These are phyloP conservation scores for Boletellus sp. DNA, from an alignment of 768 basidiomycete species.

Conservation along the genomic window DNA sequence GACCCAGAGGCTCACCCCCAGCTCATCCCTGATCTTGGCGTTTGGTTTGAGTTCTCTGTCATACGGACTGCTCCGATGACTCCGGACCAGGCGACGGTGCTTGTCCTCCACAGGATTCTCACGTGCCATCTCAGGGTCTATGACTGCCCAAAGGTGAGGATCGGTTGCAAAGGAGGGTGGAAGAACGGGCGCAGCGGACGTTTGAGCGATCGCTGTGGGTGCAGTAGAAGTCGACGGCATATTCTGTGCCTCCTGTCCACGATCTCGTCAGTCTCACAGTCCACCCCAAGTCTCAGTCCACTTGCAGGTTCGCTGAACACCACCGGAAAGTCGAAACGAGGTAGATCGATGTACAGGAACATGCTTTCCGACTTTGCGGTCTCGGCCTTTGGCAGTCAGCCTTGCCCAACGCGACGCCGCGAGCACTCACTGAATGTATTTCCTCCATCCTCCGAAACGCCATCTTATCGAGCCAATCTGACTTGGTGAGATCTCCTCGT, in stretches of 20 bases:
- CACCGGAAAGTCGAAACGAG: slow-evolving; percentile 95
- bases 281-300: slow-evolving; percentile 2
- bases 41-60: slow-evolving; percentile 97
- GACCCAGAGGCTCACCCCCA: slow-evolving; percentile 56
- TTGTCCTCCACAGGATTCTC: slow-evolving; percentile 99
- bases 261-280: neutral
- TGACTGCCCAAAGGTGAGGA: slow-evolving; percentile 75
- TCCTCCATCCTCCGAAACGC: slow-evolving; percentile 95
- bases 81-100: slow-evolving; percentile 88
- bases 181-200: slow-evolving; percentile 38
- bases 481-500: slow-evolving; percentile 86
- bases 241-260: slow-evolving; percentile 38
- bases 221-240: slow-evolving; percentile 41
- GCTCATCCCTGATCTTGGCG: slow-evolving; percentile 89
- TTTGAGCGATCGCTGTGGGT: slow-evolving; percentile 40
- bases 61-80: slow-evolving; percentile 91
- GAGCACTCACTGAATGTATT: slow-evolving; percentile 72
- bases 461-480: slow-evolving; percentile 94
- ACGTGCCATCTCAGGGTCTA: slow-evolving; percentile 85
- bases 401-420: neutral
- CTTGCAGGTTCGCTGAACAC: slow-evolving; percentile 88
- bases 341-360: slow-evolving; percentile 95
- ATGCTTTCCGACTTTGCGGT: slow-evolving; percentile 88
- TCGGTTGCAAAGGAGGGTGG: slow-evolving; percentile 57
- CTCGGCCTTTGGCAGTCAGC: slow-evolving; percentile 60